Evolutionary conservation across 2,329 filamentous ascomycete species (phyloP), one percentile per base, ranked within the genome.

Genomic region (Pseudophaeomoniella oleicola): DNA sequence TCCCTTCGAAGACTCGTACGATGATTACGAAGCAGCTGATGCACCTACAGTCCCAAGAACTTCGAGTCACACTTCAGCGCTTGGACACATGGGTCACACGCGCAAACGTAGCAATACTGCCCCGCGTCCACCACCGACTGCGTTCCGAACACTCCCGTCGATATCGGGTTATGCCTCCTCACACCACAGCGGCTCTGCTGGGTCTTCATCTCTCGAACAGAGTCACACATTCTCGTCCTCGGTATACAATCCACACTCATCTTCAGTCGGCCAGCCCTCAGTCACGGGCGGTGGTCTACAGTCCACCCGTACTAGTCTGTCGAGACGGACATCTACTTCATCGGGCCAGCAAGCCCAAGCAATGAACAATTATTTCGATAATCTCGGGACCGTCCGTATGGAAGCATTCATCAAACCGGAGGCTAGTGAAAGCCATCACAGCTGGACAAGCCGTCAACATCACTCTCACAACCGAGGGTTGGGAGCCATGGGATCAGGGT

Each of bases 361-460:
- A 43, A 62, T 51, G 36, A 57, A 57, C 39, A 71, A 72, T 55
- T 87, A 90, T 61, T 90, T 90, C 51, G 86, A 92, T 48, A 81
- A 81, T 1, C 79, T 92, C 39, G 86, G 87, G 1, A 96, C 87
- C 2, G 76, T 96, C 33, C 76, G 90, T 17, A 96, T 98, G 88
- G 88, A 96, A 57, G 90, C 90, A 0, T 98, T 96, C 55, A 92
- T 98, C 46, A 72, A 76, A 44, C 61, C 63, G 19, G 54, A 56
- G 9, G 52, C 58, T 16, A 45, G 51, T 6, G 48, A 49, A 36
- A 53, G 53, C 18, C 42, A 50, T 19, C 39, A 16, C 12, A 48
- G 50, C 14, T 16, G 34, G 14, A 14, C n/a, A 19, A 31, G 36
- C 4, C 39, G 37, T 30, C 43, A 46, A 11, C 47, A 45, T 13